These are phyloP conservation scores for Staphylotrichum tortipilum DNA, from an alignment of 495 filamentous ascomycete species.

Conservation along the genomic window DNA sequence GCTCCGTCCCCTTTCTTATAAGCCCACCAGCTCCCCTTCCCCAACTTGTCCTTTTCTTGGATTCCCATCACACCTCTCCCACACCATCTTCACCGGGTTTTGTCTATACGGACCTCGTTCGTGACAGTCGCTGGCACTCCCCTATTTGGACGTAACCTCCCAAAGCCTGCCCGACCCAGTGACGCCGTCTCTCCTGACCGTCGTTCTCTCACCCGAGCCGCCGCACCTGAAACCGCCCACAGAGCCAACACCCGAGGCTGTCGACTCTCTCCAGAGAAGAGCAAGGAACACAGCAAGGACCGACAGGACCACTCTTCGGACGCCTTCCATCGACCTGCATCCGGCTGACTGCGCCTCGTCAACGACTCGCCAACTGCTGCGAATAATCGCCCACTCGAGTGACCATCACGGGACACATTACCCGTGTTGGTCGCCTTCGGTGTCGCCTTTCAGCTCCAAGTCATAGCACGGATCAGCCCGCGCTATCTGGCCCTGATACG, in stretches of 20 bases:
- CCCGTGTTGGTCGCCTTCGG: constrained; percentile 7
- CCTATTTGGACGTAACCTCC: background rate
- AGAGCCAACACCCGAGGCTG: constrained; percentile 3
- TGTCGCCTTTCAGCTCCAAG: constrained; percentile 18
- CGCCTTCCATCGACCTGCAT: constrained; percentile 2
- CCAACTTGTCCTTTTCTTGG: constrained; percentile 19
- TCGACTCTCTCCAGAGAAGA: too few species aligned
- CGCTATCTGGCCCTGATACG: constrained; percentile 14
- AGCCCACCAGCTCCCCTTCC: constrained; percentile 21
- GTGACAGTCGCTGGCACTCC: constrained; percentile 3
- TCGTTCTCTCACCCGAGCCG: constrained; percentile 1
- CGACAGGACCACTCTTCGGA: background rate
- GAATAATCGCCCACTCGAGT: background rate
- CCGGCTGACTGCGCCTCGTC: constrained; percentile 16
- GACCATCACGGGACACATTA: constrained; percentile 1
- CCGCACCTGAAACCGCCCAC: constrained; percentile 12
- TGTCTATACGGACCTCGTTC: constrained; percentile 2
- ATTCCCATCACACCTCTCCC: constrained; percentile 22
- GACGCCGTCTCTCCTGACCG: constrained; percentile 1
- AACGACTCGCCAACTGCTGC: constrained; percentile 3
- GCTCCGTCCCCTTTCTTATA: constrained; percentile 26
- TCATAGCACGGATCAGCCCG: background rate
- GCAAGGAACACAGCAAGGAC: background rate
- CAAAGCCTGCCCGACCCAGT: background rate
- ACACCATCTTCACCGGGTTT: constrained; percentile 8